Evolutionary conservation across 805 yeast genomes (phyloP).

Genomic region (Teunomyces cretensis): DNA sequence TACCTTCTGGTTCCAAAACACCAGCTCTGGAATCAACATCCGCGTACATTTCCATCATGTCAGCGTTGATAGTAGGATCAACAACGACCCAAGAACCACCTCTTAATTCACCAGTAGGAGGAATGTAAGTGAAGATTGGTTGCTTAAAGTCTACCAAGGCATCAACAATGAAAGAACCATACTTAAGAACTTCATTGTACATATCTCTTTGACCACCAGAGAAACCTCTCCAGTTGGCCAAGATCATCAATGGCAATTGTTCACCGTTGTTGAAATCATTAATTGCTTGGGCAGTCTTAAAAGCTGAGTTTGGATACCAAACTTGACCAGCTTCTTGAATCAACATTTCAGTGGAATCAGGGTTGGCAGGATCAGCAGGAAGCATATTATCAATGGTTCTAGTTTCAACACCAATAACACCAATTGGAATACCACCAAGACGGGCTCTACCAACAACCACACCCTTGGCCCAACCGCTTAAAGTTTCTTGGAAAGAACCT

Average conservation of each 20-base stretch:
- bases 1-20: constrained; percentile 98
- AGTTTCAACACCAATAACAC: constrained; percentile 96
- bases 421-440: constrained; percentile 97
- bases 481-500: constrained; percentile 91
- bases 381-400: constrained; percentile 81
- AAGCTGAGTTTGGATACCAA: constrained; percentile 99
- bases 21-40: constrained; percentile 95
- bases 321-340: constrained; percentile 98
- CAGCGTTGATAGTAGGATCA: constrained; percentile 95
- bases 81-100: constrained; percentile 99
- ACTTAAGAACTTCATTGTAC: constrained; percentile 97
- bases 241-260: constrained; percentile 92
- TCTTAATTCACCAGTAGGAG: constrained; percentile 97
- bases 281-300: constrained; percentile 98
- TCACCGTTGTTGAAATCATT: constrained; percentile 98
- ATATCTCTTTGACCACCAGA: constrained; percentile 99
- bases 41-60: constrained; percentile 99
- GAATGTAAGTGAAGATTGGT: constrained; percentile 95
- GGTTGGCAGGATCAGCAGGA: constrained; percentile 99
- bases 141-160: constrained; percentile 94
- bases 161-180: constrained; percentile 95
- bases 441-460: constrained; percentile 99
- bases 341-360: constrained; percentile 83
- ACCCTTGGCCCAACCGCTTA: constrained; percentile 98
- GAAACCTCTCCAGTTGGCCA: constrained; percentile 99